A percentile compares a stretch with the other conserved stretches of the same genome.
These are phyloP conservation scores for Amorphotheca resinae DNA, from an alignment of 495 filamentous ascomycete species.

Conservation along the genomic window DNA sequence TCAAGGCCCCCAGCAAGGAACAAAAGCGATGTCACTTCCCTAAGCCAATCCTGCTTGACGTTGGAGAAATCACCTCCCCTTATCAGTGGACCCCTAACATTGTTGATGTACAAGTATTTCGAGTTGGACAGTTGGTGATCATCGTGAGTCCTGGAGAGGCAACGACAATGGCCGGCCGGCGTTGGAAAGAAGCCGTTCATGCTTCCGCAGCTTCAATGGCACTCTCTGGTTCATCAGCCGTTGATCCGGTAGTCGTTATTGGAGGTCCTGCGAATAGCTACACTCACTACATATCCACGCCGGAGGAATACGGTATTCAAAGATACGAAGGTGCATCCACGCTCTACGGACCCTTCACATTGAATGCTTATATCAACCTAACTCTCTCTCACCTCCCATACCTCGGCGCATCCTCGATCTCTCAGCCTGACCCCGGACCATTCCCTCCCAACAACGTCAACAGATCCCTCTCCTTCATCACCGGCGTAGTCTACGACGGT, in stretches of 20 bases:
- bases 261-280: slow-evolving; percentile 95
- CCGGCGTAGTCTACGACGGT: slow-evolving; percentile 64
- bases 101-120: slow-evolving; percentile 80
- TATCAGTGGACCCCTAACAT: slow-evolving; percentile 91
- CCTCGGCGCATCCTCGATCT: slow-evolving; percentile 37
- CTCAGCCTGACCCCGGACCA: slow-evolving; percentile 41
- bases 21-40: slow-evolving; percentile 69
- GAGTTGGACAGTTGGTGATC: slow-evolving; percentile 79
- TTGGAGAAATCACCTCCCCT: slow-evolving; percentile 64
- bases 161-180: slow-evolving; percentile 86
- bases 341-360: slow-evolving; percentile 82
- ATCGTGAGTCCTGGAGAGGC: slow-evolving; percentile 85
- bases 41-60: slow-evolving; percentile 84
- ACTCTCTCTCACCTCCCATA: slow-evolving; percentile 62
- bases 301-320: slow-evolving; percentile 83
- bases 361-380: slow-evolving; percentile 82
- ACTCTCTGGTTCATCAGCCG: slow-evolving; percentile 24
- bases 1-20: slow-evolving; percentile 58
- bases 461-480: slow-evolving; percentile 67
- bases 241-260: slow-evolving; percentile 62
- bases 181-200: slow-evolving; percentile 79
- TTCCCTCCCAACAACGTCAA: slow-evolving; percentile 76
- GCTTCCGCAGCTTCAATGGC: slow-evolving; percentile 34
- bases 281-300: slow-evolving; percentile 89
- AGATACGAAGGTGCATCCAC: slow-evolving; percentile 95